Conservation (phyloP, 2,329 filamentous ascomycete genomes). For the Fusarium hostae region DNA sequence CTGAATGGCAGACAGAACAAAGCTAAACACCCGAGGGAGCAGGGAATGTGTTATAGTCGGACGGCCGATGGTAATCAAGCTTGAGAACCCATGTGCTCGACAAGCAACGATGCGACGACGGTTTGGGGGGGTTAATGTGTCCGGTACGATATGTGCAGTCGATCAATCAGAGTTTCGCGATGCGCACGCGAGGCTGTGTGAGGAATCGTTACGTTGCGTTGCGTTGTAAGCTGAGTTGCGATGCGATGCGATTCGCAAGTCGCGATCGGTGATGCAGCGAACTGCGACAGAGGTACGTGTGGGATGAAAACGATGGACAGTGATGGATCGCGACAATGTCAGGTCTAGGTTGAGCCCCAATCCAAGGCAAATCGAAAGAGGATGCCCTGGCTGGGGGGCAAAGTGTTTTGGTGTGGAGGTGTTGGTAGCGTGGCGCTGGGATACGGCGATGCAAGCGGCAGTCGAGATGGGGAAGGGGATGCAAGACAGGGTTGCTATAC, state of each 20-base stretch:
- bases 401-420: conserved; percentile 42
- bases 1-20: conserved; percentile 25
- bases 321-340: conserved; percentile 36
- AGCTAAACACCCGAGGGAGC: conserved; percentile 21
- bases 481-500: conserved; percentile 20
- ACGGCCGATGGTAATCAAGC: conserved; percentile 34
- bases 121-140: conserved; percentile 11
- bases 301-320: conserved; percentile 13
- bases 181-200: conserved; percentile 43
- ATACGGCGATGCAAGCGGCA: conserved; percentile 42
- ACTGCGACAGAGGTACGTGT: conserved; percentile 19
- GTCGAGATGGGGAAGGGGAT: conserved; percentile 33
- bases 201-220: conserved; percentile 8
- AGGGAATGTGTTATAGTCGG: conserved; percentile 35
- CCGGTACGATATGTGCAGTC: conserved; percentile 31
- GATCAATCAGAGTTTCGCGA: conserved; percentile 39
- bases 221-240: conserved; percentile 5
- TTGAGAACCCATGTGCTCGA: conserved; percentile 45
- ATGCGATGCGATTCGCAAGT: conserved; percentile 40
- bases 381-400: conserved; percentile 38
- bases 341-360: conserved; percentile 28
- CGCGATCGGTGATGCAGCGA: conserved; percentile 36
- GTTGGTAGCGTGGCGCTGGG: conserved; percentile 42
- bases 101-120: conserved; percentile 37
- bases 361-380: conserved; percentile 26